Conservation (phyloP, 2,329 filamentous ascomycete genomes). For the Fusarium concolor region DNA sequence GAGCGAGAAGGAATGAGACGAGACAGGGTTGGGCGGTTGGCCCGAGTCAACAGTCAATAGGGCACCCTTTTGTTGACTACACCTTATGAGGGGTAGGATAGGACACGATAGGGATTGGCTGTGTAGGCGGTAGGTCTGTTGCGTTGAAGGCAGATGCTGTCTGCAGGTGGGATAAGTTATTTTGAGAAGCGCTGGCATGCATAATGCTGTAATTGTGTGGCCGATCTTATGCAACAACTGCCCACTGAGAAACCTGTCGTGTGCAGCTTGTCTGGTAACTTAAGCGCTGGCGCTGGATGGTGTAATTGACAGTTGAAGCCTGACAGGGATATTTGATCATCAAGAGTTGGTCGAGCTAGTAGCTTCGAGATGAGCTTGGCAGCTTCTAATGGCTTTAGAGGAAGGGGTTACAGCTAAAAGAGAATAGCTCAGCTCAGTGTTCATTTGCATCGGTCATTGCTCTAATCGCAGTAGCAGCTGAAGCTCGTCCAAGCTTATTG, state of each 20-base stretch:
- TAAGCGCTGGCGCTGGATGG: conserved; percentile 3
- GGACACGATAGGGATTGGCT: conserved; percentile 21
- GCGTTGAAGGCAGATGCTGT: not conserved
- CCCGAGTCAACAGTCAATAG: conserved; percentile 17
- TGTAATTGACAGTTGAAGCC: conserved; percentile 17
- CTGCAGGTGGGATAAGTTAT: conserved; percentile 10
- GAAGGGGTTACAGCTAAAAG: not conserved
- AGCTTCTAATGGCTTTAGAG: not conserved
- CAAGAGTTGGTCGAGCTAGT: conserved; percentile 5
- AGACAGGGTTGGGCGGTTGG: conserved; percentile 20
- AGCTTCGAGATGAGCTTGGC: conserved; percentile 23
- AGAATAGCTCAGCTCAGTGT: not conserved
- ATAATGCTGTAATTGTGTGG: conserved; percentile 14
- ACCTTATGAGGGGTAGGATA: conserved; percentile 26
- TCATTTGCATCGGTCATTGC: not conserved
- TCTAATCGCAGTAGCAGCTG: not conserved
- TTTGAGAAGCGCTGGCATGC: not conserved
- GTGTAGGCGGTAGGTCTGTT: conserved; percentile 21
- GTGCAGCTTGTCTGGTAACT: conserved; percentile 6
- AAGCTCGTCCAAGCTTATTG: conserved; percentile 32
- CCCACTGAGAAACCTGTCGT: conserved; percentile 7
- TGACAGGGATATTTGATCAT: not conserved
- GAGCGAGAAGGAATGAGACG: conserved; percentile 30
- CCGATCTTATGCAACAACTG: conserved; percentile 25
- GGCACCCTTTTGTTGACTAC: conserved; percentile 1